phyloP scores from a whole-genome alignment of 2,329 filamentous ascomycete genomes.

The Hypomyces perniciosus region DNA sequence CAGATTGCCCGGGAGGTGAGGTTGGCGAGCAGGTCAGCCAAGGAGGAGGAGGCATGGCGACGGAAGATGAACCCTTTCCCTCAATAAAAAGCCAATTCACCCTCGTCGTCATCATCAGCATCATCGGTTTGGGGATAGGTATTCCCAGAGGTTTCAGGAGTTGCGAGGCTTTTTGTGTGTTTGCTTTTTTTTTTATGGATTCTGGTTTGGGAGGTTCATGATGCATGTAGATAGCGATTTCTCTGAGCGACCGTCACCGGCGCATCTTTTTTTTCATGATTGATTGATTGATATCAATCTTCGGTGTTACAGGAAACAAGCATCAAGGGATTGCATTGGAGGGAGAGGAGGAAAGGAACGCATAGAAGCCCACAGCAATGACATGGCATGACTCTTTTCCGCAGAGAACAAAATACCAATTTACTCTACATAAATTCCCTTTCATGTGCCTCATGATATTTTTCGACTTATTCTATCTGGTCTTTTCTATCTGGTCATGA shows the following conservation, averaged over 20 bases:
- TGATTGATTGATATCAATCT: constrained; percentile 8
- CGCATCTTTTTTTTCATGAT: not conserved
- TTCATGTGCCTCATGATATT: not conserved
- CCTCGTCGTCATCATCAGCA: not conserved
- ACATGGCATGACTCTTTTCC: not conserved
- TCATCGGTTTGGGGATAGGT: constrained; percentile 2
- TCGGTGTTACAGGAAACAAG: constrained; percentile 2
- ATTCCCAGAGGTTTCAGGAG: not conserved
- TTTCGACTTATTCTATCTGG: constrained; percentile 1
- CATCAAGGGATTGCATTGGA: constrained; percentile 10
- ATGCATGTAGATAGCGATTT: not conserved
- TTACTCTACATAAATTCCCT: not conserved
- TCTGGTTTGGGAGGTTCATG: not conserved
- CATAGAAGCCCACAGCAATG: constrained; percentile 5
- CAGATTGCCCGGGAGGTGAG: constrained; percentile 42
- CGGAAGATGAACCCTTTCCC: constrained; percentile 36
- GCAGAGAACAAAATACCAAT: too few relatives aligned
- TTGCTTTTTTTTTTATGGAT: not conserved
- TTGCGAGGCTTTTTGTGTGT: not conserved
- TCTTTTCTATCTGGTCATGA: constrained; percentile 2
- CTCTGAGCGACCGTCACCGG: constrained; percentile 3
- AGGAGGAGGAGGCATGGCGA: constrained; percentile 43
- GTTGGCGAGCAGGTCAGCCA: constrained; percentile 28
- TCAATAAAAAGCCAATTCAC: not conserved
- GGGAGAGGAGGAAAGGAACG: constrained; percentile 6